Base-by-base conservation (phyloP, 768 basidiomycete species). In the Tylopilus sp. region DNA sequence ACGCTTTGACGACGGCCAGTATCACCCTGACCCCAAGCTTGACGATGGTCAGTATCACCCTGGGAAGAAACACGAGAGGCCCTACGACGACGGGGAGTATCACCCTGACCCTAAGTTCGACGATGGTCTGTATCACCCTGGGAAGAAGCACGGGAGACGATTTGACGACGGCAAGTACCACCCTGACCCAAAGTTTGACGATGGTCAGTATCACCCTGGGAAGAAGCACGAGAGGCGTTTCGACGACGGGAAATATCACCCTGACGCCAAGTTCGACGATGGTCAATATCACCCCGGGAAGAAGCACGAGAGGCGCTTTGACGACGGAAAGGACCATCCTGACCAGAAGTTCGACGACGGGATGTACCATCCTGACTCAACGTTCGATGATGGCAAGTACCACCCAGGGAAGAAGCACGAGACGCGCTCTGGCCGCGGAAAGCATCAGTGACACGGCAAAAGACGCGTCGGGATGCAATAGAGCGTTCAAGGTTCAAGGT, bases 241-340 rank as follows among this genome's bases (percentile, higher is more conserved):
- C 2, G 58, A 60, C 15, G 55, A 60, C 46, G 55, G 43, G 1
- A 25, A 48, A 15, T 49, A 52, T 25, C 50, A 59, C 13, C 43
- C 40, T 6, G n/a, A 6, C 4, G 1, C 6, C 7, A 12, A 23
- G 20, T 23, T 17, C 17, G 44, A 48, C 7, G 42, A 52, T 17
- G 44, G 40, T 0, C 1, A 51, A 26, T 40, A 50, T n/a, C 50
- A 42, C 4, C 21, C 44, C 2, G 44, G 6, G 7, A 28, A 28
- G 28, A 28, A 18, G 6, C 10, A 4, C 17, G 11, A 18, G 28
- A 28, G 28, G 28, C 28, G 28, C n/a, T 36, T 18, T 20, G 38
- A 39, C 20, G 38, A 39, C 12, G 18, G 23, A 9, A 8, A 36
- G 36, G n/a, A 36, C n/a, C 36, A 36, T 9, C 36, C 36, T n/a